These are phyloP conservation scores for Tricholoma saponaceum DNA, from an alignment of 768 basidiomycete species.

Conservation along the genomic window DNA sequence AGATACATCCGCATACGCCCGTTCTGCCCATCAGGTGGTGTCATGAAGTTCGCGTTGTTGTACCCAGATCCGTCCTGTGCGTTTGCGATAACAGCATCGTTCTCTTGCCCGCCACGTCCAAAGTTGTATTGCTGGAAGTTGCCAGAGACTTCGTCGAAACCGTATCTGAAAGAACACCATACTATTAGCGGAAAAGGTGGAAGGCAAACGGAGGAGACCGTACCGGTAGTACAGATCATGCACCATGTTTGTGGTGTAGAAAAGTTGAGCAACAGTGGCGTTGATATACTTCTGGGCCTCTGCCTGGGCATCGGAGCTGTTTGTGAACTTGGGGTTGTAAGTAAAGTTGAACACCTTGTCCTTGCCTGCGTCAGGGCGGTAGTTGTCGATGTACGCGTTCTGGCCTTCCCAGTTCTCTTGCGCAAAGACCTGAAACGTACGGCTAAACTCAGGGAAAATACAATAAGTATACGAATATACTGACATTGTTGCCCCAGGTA, in stretches of 20 bases:
- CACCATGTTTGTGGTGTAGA: conserved; percentile 79
- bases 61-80: conserved; percentile 94
- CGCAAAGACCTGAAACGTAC: conserved; percentile 62
- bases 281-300: conserved; percentile 86
- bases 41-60: conserved; percentile 93
- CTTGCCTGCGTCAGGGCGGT: conserved; percentile 68
- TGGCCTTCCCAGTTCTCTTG: conserved; percentile 91
- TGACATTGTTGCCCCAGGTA: conserved; percentile 84
- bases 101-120: conserved; percentile 80
- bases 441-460: neutral
- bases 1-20: conserved; percentile 96
- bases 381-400: conserved; percentile 64
- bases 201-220: conserved; percentile 4
- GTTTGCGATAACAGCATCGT: conserved; percentile 90
- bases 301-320: conserved; percentile 50
- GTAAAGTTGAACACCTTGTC: conserved; percentile 61
- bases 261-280: conserved; percentile 81
- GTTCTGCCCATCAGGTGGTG: conserved; percentile 78
- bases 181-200: neutral
- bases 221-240: conserved; percentile 81
- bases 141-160: conserved; percentile 86
- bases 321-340: conserved; percentile 66
- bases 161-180: conserved; percentile 50
- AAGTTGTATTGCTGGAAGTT: conserved; percentile 99
- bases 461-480: conserved; percentile 11